Conservation (phyloP, 768 basidiomycete species). For the Mycena olivaceomarginata region DNA sequence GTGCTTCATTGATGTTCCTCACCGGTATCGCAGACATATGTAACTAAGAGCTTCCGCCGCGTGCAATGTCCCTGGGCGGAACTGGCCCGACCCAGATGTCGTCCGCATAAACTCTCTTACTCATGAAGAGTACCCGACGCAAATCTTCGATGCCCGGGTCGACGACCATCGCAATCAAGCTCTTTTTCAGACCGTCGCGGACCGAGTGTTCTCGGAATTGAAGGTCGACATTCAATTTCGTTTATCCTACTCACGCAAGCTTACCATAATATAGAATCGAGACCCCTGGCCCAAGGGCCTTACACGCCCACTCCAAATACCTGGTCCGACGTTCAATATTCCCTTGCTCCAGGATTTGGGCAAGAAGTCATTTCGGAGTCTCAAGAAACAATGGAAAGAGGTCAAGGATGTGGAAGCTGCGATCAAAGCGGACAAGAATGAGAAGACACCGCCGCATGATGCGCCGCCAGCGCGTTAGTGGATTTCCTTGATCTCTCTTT, state of each 20-base stretch:
- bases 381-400: not conserved
- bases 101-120: not conserved
- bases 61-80: conserved; percentile 1
- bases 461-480: no score
- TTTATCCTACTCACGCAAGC: not conserved
- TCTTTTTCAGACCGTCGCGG: not conserved
- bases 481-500: no score
- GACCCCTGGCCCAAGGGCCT: conserved; percentile 11
- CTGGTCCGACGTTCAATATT: not conserved
- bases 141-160: not conserved
- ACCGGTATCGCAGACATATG: not conserved
- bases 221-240: not conserved
- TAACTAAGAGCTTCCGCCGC: not conserved
- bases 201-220: not conserved
- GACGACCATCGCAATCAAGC: not conserved
- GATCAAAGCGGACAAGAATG: not conserved
- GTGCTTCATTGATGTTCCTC: not conserved
- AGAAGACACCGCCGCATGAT: not conserved
- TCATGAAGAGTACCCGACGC: conserved; percentile 7
- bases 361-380: not conserved
- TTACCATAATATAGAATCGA: not conserved
- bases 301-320: not conserved
- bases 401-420: not conserved
- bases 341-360: not conserved
- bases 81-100: conserved; percentile 13